phyloP scores from a whole-genome alignment of 75 land plant species.

The Selaginella tamariscina region DNA sequence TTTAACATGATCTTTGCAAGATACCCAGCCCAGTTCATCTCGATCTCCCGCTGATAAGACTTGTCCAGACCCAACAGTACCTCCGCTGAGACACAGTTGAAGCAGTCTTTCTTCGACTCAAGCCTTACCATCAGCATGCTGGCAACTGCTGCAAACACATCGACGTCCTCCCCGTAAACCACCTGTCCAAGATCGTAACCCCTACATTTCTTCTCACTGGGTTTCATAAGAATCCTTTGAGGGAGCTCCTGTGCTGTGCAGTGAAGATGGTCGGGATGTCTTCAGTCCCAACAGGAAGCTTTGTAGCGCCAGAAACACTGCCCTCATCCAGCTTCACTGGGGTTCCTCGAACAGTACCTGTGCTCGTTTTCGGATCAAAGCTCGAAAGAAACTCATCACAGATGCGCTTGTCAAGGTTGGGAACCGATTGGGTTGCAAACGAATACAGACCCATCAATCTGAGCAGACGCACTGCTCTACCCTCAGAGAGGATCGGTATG shows the following conservation, averaged over 20 bases:
- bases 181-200: background rate
- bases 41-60: background rate
- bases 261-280: background rate
- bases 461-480: background rate
- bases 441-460: background rate
- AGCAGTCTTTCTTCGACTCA: background rate
- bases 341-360: background rate
- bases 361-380: background rate
- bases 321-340: background rate
- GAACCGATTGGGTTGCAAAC: background rate
- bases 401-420: background rate
- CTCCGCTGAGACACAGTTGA: background rate
- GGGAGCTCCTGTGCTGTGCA: background rate
- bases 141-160: background rate
- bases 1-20: background rate
- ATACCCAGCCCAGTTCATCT: background rate
- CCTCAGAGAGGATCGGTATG: background rate
- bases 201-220: background rate
- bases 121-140: background rate
- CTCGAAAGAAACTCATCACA: background rate
- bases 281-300: background rate
- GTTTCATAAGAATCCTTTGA: background rate
- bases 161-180: background rate
- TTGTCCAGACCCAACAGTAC: background rate
- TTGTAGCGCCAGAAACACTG: background rate